Evolutionary conservation across 805 yeast species (phyloP), one percentile per base, ranked within the genome.

Genomic region (Wickerhamiella allomyrinae): DNA sequence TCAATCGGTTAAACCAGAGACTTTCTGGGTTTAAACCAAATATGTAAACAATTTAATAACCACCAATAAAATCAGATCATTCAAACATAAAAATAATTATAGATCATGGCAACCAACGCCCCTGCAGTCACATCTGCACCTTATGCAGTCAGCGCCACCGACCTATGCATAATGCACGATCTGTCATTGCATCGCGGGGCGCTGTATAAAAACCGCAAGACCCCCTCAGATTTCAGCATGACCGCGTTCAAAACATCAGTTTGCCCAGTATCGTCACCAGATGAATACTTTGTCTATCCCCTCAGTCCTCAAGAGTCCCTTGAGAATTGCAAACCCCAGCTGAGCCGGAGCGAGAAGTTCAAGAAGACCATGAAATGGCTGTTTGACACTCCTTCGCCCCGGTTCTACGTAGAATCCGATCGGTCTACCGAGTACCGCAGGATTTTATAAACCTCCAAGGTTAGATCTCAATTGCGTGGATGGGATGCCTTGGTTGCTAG

Each of bases 91-190:
- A n/a, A n/a, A n/a, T n/a, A n/a, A n/a, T n/a, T n/a, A n/a, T n/a
- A n/a, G n/a, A n/a, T n/a, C n/a, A n/a, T n/a, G n/a, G n/a, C n/a
- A n/a, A n/a, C n/a, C n/a, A n/a, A n/a, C n/a, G n/a, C n/a, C n/a
- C n/a, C n/a, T n/a, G n/a, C n/a, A n/a, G n/a, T n/a, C n/a, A n/a
- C n/a, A n/a, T n/a, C n/a, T n/a, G n/a, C n/a, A n/a, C n/a, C n/a
- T n/a, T n/a, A 27, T 27, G 31, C 31, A 27, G 31, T 27, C 31
- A 27, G 13, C 31, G 31, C 31, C 31, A 27, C 31, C n/a, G n/a
- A n/a, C n/a, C n/a, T n/a, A n/a, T n/a, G n/a, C n/a, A n/a, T n/a
- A n/a, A n/a, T n/a, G n/a, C n/a, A n/a, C n/a, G n/a, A n/a, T n/a
- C n/a, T n/a, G n/a, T n/a, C n/a, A n/a, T n/a, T n/a, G n/a, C n/a